Percentiles rank a stretch among this genome's conserved stretches.
Evolutionary conservation across 2,329 filamentous ascomycete genomes (phyloP).

Genomic region (Fusarium metavorans): DNA sequence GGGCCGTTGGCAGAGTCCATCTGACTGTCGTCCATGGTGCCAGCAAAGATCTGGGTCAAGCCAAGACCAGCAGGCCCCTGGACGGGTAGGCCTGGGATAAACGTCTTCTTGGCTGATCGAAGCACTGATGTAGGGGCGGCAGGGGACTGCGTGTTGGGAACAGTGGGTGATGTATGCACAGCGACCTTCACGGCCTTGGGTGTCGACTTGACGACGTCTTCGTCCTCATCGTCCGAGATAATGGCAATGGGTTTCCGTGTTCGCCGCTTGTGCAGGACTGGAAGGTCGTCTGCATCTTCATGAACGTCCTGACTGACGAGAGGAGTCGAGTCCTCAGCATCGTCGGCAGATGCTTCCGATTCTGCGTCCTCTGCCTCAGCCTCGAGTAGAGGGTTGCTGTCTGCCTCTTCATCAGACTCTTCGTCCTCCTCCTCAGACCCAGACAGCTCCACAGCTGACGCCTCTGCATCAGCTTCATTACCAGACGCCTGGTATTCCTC

Average conservation of each 20-base stretch:
- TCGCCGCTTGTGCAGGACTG: slow-evolving; percentile 58
- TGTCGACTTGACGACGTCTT: slow-evolving; percentile 59
- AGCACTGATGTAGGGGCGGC: slow-evolving; percentile 72
- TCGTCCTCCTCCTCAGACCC: slow-evolving; percentile 58
- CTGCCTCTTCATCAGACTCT: slow-evolving; percentile 51
- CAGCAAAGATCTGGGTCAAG: slow-evolving; percentile 90
- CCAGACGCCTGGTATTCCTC: slow-evolving; percentile 61
- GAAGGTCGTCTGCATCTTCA: slow-evolving; percentile 51
- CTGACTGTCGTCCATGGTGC: slow-evolving; percentile 82
- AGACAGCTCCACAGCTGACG: slow-evolving; percentile 56
- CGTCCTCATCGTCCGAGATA: slow-evolving; percentile 74
- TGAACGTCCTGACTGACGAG: slow-evolving; percentile 54
- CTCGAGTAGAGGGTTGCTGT: slow-evolving; percentile 50
- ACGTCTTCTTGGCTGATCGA: slow-evolving; percentile 76
- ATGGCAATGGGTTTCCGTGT: slow-evolving; percentile 63
- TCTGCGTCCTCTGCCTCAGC: slow-evolving; percentile 58
- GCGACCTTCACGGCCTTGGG: slow-evolving; percentile 59
- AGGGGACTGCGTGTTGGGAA: slow-evolving; percentile 60
- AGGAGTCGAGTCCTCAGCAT: slow-evolving; percentile 46
- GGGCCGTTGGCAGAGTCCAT: slow-evolving; percentile 45
- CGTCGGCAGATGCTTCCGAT: slow-evolving; percentile 43
- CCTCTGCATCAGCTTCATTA: slow-evolving; percentile 54
- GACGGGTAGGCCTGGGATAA: slow-evolving; percentile 76
- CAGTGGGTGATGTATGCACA: slow-evolving; percentile 56
- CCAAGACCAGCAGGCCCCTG: slow-evolving; percentile 74